These are phyloP conservation scores for Scedosporium aurantiacum DNA, from an alignment of 2,329 filamentous ascomycete species.

Conservation along the genomic window DNA sequence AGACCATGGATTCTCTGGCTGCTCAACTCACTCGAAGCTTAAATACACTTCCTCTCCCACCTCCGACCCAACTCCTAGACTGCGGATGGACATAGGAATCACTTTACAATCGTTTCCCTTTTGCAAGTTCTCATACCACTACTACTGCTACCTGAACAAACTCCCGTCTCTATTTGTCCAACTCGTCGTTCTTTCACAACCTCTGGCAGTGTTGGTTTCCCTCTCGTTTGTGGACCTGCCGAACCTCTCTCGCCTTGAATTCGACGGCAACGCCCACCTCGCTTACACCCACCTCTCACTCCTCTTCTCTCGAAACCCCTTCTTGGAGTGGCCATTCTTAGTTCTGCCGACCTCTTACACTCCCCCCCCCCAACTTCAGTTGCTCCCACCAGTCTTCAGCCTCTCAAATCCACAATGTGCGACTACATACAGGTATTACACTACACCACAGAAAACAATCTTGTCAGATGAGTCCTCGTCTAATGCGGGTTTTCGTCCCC, in stretches of 20 bases:
- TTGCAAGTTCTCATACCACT: not conserved
- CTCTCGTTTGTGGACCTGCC: not conserved
- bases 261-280: not conserved
- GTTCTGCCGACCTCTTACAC: too few species aligned
- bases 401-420: constrained; percentile 1
- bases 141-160: not conserved
- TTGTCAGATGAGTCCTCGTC: not conserved
- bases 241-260: not conserved
- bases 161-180: not conserved
- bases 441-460: not conserved
- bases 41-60: not conserved
- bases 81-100: not conserved
- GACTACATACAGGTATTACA: constrained; percentile 6
- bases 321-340: too few species aligned
- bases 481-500: not conserved
- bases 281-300: not conserved
- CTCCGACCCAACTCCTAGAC: not conserved
- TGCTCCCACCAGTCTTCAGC: not conserved
- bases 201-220: not conserved
- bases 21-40: not conserved
- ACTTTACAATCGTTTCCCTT: not conserved
- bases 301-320: not conserved
- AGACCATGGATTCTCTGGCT: not conserved
- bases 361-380: not conserved
- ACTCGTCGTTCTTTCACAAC: not conserved